Percentiles rank a stretch among this genome's conserved stretches.
Evolutionary conservation across 371 early-diverging fungal species (phyloP).

Genomic region (Rhizopus stolonifer): DNA sequence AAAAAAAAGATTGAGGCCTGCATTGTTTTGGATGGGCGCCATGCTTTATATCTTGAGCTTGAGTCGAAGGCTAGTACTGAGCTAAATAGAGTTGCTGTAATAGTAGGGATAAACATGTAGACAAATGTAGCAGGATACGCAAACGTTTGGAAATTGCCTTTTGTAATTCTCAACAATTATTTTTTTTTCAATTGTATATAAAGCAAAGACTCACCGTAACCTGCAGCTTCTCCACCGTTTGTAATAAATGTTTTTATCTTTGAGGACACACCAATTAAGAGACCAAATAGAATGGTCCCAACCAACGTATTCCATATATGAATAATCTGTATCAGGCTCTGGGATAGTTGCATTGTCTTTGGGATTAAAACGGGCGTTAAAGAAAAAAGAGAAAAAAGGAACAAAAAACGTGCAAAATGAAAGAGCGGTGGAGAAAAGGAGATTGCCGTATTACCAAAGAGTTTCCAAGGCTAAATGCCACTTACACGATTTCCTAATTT

Average conservation of each 20-base stretch:
- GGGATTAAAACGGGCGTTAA: background rate
- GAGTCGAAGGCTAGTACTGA: slow-evolving; percentile 32
- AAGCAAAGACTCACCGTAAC: slow-evolving; percentile 32
- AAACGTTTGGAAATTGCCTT: slow-evolving; percentile 40
- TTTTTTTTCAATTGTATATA: background rate
- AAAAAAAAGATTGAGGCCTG: slow-evolving; percentile 23
- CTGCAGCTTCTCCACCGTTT: slow-evolving; percentile 28
- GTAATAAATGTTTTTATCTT: slow-evolving; percentile 30
- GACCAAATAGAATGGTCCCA: slow-evolving; percentile 14
- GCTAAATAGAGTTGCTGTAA: slow-evolving; percentile 31
- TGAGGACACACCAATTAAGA: slow-evolving; percentile 24
- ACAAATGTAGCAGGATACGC: slow-evolving; percentile 46
- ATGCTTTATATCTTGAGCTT: slow-evolving; percentile 36
- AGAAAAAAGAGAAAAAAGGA: background rate
- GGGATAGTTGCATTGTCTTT: slow-evolving; percentile 1
- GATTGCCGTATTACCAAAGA: too few relatives aligned
- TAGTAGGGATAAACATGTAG: slow-evolving; percentile 41
- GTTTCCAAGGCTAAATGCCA: too few relatives aligned
- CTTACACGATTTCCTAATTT: too few relatives aligned
- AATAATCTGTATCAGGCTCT: slow-evolving; percentile 17
- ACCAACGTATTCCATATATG: slow-evolving; percentile 21
- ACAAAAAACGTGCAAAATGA: background rate
- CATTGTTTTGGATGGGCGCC: slow-evolving; percentile 42
- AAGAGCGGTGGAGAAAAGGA: background rate
- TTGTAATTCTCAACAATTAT: background rate